Conservation (phyloP, 257 asterid genomes). For the Orobanche coerulescens region DNA sequence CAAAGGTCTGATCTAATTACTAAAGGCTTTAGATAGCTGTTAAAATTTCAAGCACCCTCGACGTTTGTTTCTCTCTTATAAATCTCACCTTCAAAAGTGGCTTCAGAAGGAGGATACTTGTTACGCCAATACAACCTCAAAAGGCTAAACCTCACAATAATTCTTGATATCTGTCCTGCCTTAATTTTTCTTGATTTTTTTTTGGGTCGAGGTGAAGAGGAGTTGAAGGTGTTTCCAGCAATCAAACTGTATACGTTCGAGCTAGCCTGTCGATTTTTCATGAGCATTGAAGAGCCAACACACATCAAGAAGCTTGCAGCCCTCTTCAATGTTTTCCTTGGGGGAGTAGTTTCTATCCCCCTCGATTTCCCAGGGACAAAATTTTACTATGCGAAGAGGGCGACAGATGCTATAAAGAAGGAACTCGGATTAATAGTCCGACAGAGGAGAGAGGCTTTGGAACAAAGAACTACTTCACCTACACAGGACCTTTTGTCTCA, state of each 20-base stretch:
- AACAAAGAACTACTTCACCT: constrained; percentile 30
- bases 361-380: constrained; percentile 60
- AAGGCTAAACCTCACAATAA: too few species aligned
- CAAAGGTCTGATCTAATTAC: too few species aligned
- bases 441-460: constrained; percentile 45
- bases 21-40: too few species aligned
- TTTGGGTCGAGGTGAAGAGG: constrained; percentile 53
- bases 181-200: too few species aligned
- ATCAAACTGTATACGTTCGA: constrained; percentile 55
- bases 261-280: constrained; percentile 61
- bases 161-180: too few species aligned
- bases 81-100: too few species aligned
- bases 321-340: constrained; percentile 49
- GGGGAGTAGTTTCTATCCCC: constrained; percentile 54
- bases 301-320: constrained; percentile 41
- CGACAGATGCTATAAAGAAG: constrained; percentile 39
- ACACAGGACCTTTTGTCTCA: constrained; percentile 68
- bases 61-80: too few species aligned
- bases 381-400: constrained; percentile 47
- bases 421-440: constrained; percentile 37
- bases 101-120: too few species aligned
- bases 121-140: too few species aligned
- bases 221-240: constrained; percentile 42
- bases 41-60: too few species aligned
- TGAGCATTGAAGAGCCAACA: constrained; percentile 58